Evolutionary conservation across 495 filamentous ascomycete species (phyloP).

Genomic region (Trichoderma parareesei): DNA sequence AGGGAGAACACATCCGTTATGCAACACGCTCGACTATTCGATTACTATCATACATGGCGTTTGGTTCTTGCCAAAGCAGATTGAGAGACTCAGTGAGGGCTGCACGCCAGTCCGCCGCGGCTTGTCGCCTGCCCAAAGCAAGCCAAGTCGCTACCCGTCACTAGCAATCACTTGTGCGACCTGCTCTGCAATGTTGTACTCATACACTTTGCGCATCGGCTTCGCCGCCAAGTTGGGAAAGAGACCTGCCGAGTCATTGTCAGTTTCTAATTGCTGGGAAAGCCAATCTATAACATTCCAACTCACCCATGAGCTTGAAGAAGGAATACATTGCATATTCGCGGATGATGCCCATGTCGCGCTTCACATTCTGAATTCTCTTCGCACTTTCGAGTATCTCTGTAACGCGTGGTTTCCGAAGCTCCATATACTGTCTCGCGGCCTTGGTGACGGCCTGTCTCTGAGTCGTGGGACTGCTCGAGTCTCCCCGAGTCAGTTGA

Average conservation of each 20-base stretch:
- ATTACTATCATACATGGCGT: background rate
- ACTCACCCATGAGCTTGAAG: background rate
- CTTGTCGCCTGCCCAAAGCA: background rate
- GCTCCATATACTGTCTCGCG: conserved; percentile 1
- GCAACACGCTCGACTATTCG: background rate
- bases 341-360: conserved; percentile 8
- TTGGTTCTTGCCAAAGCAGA: too few species aligned
- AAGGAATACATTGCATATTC: conserved; percentile 5
- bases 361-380: background rate
- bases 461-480: background rate
- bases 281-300: too few species aligned
- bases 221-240: background rate
- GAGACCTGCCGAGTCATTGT: background rate
- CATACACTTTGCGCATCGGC: background rate
- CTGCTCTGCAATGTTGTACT: conserved; percentile 2
- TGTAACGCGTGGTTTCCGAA: conserved; percentile 7
- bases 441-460: background rate
- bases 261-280: background rate
- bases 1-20: background rate
- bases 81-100: background rate
- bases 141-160: background rate
- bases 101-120: background rate
- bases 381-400: background rate
- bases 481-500: background rate
- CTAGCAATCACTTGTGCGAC: background rate